These are phyloP conservation scores for Leucogyrophana mollusca DNA, from an alignment of 768 basidiomycete species.

Conservation along the genomic window DNA sequence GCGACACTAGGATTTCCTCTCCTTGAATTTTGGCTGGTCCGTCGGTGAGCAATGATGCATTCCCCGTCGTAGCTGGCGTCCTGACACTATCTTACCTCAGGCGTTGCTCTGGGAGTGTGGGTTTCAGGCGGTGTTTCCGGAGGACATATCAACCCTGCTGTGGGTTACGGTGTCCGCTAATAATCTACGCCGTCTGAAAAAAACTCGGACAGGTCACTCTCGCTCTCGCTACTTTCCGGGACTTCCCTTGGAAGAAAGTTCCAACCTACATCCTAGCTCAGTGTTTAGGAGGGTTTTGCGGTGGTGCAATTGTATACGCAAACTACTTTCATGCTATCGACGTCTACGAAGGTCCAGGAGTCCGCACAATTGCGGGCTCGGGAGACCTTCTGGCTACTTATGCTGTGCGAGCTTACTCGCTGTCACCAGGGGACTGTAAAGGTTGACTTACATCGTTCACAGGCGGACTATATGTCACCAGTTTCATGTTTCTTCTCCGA, in stretches of 20 bases:
- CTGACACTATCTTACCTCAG: conserved; percentile 20
- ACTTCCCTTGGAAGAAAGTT: conserved; percentile 81
- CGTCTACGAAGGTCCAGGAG: conserved; percentile 51
- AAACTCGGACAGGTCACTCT: conserved; percentile 57
- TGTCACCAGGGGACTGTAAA: too few relatives aligned
- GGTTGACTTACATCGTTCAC: too few relatives aligned
- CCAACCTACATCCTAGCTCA: conserved; percentile 68
- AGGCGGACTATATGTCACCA: conserved; percentile 42
- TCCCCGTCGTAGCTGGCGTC: background rate
- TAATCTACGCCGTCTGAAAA: background rate
- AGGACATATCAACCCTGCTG: conserved; percentile 75
- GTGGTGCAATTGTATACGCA: conserved; percentile 56
- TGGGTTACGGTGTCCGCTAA: conserved; percentile 23
- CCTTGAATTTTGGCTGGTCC: conserved; percentile 30
- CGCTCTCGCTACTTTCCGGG: conserved; percentile 63
- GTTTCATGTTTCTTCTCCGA: conserved; percentile 48
- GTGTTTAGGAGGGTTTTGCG: conserved; percentile 57
- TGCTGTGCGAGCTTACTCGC: conserved; percentile 38
- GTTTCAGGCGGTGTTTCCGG: conserved; percentile 65
- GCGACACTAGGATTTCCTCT: conserved; percentile 17
- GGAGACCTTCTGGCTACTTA: conserved; percentile 62
- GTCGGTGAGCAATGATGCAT: conserved; percentile 16
- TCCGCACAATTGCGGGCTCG: conserved; percentile 58
- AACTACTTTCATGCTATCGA: conserved; percentile 71
- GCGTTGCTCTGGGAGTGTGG: conserved; percentile 69